Evolutionary conservation across 768 basidiomycete genomes (phyloP), one percentile per base, ranked within the genome.

Genomic region (Calocybe cyanea): DNA sequence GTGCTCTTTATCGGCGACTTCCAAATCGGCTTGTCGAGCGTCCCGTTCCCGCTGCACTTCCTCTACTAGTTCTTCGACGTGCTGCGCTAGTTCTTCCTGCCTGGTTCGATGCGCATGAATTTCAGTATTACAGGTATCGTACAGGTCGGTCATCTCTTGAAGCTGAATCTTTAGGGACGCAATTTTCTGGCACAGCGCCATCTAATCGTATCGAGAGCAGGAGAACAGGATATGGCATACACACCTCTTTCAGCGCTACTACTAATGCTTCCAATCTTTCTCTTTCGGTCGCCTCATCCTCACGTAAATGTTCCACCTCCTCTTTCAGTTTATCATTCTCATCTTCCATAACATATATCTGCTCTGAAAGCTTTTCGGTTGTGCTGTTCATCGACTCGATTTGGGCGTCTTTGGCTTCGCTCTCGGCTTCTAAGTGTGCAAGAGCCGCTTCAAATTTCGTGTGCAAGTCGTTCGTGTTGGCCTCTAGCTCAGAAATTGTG

Each of bases 271-370:
- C 83, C 1, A 83, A 65, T 34, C 81, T 68, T 47, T 87, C 86
- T 19, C 77, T 71, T 57, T 87, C 89, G n/a, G 76, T 75, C 7
- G 64, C 70, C 37, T 84, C 82, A n/a, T 92, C 88, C 47, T 92
- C 85, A 41, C 81, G 76, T 31, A 80, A 51, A 7, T 77, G 71
- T 30, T 85, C 81, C 40, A 71, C 69, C 38, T 91, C 86, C 54
- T 91, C 88, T 57, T 76, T 81, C 40, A 87, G 61, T 23, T 79
- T 72, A 50, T 94, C 91, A 43, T 83, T 78, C 57, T 92, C 87
- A 49, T 95, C 91, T 59, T 98, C 95, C 1, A 95, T 76, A 35
- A 80, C 69, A 63, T 87, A 92, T 7, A 96, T 78, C 43, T 83
- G 80, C 49, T 89, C 83, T 4, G 89, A 80, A 36, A 95, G 78